Evolutionary conservation across 495 filamentous ascomycete genomes (phyloP).

Genomic region (Copromyces sp.): DNA sequence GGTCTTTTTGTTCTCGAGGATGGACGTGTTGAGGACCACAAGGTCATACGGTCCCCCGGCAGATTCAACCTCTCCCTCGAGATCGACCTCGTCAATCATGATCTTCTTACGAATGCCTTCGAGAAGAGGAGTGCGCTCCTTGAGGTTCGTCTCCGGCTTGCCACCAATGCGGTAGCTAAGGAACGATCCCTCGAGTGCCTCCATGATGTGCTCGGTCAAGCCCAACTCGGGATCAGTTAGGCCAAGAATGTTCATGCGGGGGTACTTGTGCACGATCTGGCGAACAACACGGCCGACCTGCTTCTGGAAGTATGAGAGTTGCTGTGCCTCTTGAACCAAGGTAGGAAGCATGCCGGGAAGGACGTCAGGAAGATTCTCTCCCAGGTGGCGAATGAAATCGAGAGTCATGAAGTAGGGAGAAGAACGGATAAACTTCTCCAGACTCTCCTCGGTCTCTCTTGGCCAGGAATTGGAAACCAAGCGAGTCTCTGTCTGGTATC

Average conservation of each 20-base stretch:
- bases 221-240: slow-evolving; percentile 20
- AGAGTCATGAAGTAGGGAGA: slow-evolving; percentile 25
- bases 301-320: slow-evolving; percentile 20
- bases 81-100: slow-evolving; percentile 15
- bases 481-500: not conserved
- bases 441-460: slow-evolving; percentile 19
- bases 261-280: slow-evolving; percentile 34
- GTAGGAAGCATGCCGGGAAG: slow-evolving; percentile 14
- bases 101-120: slow-evolving; percentile 12
- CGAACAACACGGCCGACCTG: slow-evolving; percentile 26
- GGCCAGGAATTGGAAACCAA: slow-evolving; percentile 13
- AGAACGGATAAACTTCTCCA: slow-evolving; percentile 21
- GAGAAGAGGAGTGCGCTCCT: not conserved
- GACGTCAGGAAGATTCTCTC: slow-evolving; percentile 15
- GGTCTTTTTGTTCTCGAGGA: slow-evolving; percentile 12
- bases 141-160: slow-evolving; percentile 10
- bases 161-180: slow-evolving; percentile 19
- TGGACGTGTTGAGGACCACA: slow-evolving; percentile 25
- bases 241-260: slow-evolving; percentile 32
- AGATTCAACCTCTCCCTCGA: slow-evolving; percentile 3
- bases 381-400: slow-evolving; percentile 16
- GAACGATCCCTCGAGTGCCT: slow-evolving; percentile 25
- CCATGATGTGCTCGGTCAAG: slow-evolving; percentile 21
- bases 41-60: slow-evolving; percentile 22
- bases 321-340: slow-evolving; percentile 20